These are phyloP conservation scores for Pseudozyma sp. DNA, from an alignment of 1,284 basidiomycete genomes.

Conservation along the genomic window DNA sequence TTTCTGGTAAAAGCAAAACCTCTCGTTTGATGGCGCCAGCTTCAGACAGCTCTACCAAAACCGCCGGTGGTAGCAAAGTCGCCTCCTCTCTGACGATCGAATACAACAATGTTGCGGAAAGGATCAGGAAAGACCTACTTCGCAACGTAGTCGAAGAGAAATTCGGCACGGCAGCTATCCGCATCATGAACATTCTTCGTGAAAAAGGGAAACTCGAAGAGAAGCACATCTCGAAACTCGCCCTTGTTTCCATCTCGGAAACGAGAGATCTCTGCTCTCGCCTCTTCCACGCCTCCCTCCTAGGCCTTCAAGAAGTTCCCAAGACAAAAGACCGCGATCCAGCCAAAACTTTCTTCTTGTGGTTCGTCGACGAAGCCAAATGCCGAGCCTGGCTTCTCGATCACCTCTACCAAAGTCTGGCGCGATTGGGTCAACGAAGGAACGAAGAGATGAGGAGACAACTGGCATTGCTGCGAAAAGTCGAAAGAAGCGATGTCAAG, in stretches of 20 bases:
- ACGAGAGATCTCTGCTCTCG: slow-evolving; percentile 83
- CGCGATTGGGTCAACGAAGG: slow-evolving; percentile 51
- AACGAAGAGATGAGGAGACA: slow-evolving; percentile 58
- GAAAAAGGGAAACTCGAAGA: slow-evolving; percentile 96
- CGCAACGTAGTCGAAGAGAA: slow-evolving; percentile 84
- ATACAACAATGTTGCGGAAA: slow-evolving; percentile 80
- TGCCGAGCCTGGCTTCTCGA: slow-evolving; percentile 64
- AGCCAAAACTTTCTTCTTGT: slow-evolving; percentile 66
- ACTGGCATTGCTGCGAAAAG: slow-evolving; percentile 54
- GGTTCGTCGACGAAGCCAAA: slow-evolving; percentile 64
- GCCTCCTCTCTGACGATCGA: slow-evolving; percentile 76
- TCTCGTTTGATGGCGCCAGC: slow-evolving; percentile 66
- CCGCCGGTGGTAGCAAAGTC: slow-evolving; percentile 52
- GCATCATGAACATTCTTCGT: slow-evolving; percentile 83
- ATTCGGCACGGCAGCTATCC: slow-evolving; percentile 85
- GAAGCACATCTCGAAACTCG: slow-evolving; percentile 91
- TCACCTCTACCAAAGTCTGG: slow-evolving; percentile 62
- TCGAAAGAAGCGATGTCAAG: slow-evolving; percentile 63
- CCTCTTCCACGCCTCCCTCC: slow-evolving; percentile 71
- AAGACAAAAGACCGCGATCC: slow-evolving; percentile 65
- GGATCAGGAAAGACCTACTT: slow-evolving; percentile 79
- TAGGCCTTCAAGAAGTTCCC: slow-evolving; percentile 66
- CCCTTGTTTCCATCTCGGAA: slow-evolving; percentile 90
- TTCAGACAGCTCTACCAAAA: slow-evolving; percentile 49
- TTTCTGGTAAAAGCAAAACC: slow-evolving; percentile 77